Percentiles rank a stretch among this genome's conserved stretches.
Evolutionary conservation across 2,329 filamentous ascomycete genomes (phyloP).

Genomic region (Calonectria pseudoturangicola): DNA sequence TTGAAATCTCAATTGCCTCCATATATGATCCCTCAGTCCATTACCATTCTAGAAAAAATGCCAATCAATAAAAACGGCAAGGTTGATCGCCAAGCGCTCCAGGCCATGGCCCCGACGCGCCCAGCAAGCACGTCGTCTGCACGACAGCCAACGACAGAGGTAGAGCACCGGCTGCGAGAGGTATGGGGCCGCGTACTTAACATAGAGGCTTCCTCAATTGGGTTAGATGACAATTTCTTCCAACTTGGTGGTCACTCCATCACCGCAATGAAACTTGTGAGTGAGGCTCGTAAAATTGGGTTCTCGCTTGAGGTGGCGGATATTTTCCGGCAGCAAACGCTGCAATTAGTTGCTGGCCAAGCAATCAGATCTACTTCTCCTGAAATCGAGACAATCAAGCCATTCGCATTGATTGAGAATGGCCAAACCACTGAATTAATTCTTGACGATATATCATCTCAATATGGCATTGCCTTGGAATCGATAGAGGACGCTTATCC

Average conservation of each 20-base stretch:
- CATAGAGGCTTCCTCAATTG: constrained; percentile 58
- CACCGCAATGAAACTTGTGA: constrained; percentile 67
- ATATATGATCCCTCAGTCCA: constrained; percentile 48
- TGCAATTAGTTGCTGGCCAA: not conserved
- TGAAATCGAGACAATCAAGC: not conserved
- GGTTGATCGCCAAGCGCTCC: constrained; percentile 39
- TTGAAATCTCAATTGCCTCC: constrained; percentile 35
- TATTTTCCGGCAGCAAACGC: constrained; percentile 33
- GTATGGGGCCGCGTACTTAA: constrained; percentile 63
- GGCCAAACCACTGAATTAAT: not conserved
- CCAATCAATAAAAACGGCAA: constrained; percentile 46
- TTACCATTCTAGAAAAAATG: constrained; percentile 36
- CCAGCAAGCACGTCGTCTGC: not conserved
- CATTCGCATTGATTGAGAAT: not conserved
- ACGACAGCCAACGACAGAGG: constrained; percentile 32
- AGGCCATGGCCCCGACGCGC: constrained; percentile 57
- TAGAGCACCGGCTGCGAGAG: constrained; percentile 53
- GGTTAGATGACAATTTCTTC: constrained; percentile 69
- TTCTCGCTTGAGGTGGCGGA: constrained; percentile 38
- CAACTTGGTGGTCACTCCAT: constrained; percentile 70
- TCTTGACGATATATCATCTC: not conserved
- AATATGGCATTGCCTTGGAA: not conserved
- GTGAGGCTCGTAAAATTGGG: constrained; percentile 30
- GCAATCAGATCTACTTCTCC: not conserved
- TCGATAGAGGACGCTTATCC: constrained; percentile 59